Evolutionary conservation across 208 protist species (phyloP).

Genomic region (Naegleria lovaniensis): DNA sequence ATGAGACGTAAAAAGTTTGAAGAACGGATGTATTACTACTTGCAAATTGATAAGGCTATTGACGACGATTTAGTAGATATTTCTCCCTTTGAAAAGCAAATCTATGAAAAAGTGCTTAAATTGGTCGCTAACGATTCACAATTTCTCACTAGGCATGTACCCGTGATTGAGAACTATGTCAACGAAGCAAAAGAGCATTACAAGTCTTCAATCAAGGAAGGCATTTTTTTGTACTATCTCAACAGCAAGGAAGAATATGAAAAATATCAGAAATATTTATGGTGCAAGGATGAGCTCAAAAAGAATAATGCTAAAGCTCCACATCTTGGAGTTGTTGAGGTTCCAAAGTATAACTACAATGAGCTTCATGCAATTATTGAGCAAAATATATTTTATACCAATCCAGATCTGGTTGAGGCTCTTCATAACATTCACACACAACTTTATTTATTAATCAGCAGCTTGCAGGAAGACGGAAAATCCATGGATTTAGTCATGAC

Average conservation of each 20-base stretch:
- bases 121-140: background rate
- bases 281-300: background rate
- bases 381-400: background rate
- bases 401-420: background rate
- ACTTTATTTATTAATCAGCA: background rate
- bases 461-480: constrained; percentile 1
- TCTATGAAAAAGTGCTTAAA: background rate
- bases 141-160: background rate
- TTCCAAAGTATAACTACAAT: constrained; percentile 8
- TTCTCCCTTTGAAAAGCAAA: background rate
- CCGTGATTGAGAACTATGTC: background rate
- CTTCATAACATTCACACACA: background rate
- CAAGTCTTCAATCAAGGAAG: background rate
- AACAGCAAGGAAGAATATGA: background rate
- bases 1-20: background rate
- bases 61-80: background rate
- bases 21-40: background rate
- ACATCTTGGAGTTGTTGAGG: background rate
- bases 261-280: constrained; percentile 8
- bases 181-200: background rate
- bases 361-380: background rate
- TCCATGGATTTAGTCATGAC: background rate
- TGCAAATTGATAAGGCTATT: constrained; percentile 16
- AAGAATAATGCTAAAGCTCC: background rate
- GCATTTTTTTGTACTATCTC: background rate